A percentile compares a stretch with the other conserved stretches of the same genome.
Conservation (phyloP, 2,329 filamentous ascomycete genomes). For the Juglanconis sp. region DNA sequence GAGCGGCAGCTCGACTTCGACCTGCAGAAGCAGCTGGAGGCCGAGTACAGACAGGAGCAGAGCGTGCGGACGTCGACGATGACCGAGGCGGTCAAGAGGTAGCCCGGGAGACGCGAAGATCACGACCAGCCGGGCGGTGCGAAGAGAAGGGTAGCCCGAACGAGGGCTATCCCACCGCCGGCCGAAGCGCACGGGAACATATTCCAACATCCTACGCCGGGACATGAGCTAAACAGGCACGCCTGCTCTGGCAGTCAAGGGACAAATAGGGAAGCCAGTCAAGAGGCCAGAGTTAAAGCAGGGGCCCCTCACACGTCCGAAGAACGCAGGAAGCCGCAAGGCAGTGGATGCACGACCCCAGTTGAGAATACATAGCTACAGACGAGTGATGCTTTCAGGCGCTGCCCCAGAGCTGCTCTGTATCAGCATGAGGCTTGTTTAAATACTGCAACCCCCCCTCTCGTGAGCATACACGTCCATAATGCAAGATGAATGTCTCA, state of each 20-base stretch:
- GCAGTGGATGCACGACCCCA: no score
- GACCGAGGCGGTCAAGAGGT: neutral
- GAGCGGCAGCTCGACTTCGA: slow-evolving; percentile 95
- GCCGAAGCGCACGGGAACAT: no score
- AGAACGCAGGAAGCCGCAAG: no score
- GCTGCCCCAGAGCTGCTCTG: neutral
- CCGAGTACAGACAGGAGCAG: slow-evolving; percentile 87
- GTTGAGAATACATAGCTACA: no score
- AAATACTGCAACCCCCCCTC: neutral
- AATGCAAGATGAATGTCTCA: neutral
- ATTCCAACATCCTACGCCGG: no score
- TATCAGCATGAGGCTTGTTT: neutral
- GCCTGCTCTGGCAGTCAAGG: no score
- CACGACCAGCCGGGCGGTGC: neutral
- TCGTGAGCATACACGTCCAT: neutral
- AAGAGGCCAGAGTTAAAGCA: no score
- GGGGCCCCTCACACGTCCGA: no score
- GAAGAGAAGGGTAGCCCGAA: neutral
- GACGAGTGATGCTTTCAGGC: neutral
- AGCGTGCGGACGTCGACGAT: slow-evolving; percentile 56
- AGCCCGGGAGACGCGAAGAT: neutral
- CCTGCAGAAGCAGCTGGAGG: slow-evolving; percentile 79
- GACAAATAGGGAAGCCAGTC: no score
- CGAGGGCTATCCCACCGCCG: neutral
- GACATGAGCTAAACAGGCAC: no score